These are phyloP conservation scores for Globisporangium mamillatum DNA, from an alignment of 352 stramenopile species.

Conservation along the genomic window DNA sequence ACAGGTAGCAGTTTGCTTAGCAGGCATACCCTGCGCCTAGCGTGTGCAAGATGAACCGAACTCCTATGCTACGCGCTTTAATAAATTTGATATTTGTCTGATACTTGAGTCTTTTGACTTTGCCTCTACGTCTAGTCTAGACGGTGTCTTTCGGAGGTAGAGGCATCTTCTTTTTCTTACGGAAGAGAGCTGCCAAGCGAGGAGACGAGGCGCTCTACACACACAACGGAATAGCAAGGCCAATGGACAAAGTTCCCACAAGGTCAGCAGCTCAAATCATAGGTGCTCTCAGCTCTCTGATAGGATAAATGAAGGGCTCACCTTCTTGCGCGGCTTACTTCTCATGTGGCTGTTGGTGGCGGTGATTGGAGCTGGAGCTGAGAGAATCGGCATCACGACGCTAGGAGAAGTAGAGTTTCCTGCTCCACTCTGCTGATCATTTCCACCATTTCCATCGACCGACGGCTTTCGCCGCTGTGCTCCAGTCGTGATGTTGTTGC, in stretches of 20 bases:
- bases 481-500: not conserved
- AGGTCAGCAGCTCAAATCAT: not conserved
- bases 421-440: not conserved
- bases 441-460: not conserved
- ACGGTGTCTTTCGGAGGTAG: not conserved
- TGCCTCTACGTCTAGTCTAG: too few relatives aligned
- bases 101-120: not conserved
- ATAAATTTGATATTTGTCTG: conserved; percentile 10
- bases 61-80: not conserved
- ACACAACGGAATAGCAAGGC: not conserved
- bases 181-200: conserved; percentile 1
- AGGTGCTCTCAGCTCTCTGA: not conserved
- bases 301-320: not conserved
- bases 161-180: conserved; percentile 4
- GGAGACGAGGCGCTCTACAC: not conserved
- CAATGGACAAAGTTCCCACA: not conserved
- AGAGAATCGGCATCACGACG: conserved; percentile 20
- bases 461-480: not conserved
- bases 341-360: too few relatives aligned
- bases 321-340: conserved; percentile 4
- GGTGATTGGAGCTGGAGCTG: not conserved
- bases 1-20: not conserved
- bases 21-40: too few relatives aligned
- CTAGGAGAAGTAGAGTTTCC: not conserved
- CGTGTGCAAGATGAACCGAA: not conserved